These are phyloP conservation scores for Syzygium grande DNA, from an alignment of 345 rosid genomes.

Conservation along the genomic window DNA sequence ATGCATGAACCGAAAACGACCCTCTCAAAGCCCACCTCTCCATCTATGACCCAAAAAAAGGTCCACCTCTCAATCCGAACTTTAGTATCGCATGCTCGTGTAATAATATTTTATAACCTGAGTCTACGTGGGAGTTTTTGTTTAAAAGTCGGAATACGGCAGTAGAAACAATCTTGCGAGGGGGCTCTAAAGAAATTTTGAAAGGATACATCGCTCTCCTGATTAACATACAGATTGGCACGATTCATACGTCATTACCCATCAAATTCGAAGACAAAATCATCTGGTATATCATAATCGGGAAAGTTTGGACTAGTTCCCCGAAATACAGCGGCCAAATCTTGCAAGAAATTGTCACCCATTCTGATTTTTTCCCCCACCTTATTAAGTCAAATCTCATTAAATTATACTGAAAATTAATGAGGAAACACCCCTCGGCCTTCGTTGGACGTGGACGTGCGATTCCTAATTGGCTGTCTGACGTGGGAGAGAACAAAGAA, in stretches of 20 bases:
- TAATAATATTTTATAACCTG: rapidly evolving
- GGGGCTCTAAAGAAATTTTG: not conserved
- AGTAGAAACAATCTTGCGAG: not conserved
- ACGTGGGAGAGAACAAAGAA: not conserved
- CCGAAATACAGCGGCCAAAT: not conserved
- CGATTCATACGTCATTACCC: not conserved
- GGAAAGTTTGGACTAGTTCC: not conserved
- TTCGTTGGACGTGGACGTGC: not conserved
- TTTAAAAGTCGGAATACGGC: not conserved
- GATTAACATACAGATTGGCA: not conserved
- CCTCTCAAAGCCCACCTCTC: not conserved
- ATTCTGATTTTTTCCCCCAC: not conserved
- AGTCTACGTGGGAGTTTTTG: not conserved
- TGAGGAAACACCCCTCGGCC: not conserved
- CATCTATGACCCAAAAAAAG: not conserved
- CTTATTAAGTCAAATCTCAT: not conserved
- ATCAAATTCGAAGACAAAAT: not conserved
- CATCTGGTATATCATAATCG: not conserved
- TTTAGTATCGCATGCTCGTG: not conserved
- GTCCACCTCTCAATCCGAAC: not conserved
- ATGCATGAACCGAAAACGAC: not conserved
- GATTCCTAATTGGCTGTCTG: not conserved
- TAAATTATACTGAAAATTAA: not conserved
- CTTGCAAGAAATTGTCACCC: not conserved
- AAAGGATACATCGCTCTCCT: not conserved